Base-by-base conservation (phyloP, 1,284 basidiomycete species). In the Cerrena zonata region DNA sequence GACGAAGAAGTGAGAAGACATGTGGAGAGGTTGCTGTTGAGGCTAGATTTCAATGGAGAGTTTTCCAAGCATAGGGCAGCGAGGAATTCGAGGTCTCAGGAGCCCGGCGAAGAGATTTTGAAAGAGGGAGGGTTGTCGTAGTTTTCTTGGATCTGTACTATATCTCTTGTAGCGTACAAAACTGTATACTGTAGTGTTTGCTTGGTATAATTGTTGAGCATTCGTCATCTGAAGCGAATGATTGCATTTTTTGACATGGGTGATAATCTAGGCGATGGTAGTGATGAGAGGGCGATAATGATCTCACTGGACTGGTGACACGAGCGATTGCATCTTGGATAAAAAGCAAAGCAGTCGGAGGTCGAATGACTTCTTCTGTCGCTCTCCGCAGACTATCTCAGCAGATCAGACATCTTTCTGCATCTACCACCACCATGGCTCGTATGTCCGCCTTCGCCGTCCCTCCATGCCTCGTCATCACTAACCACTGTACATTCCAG, bases 41-140 rank as follows among this genome's bases (percentile, higher is more conserved):
- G 91, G 30, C 68, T 95, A 22, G 92, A 95, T 67, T 91, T 92
- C 65, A 93, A 91, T 59, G 87, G 86, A 3, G 81, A 78, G 44
- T 80, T 91, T 61, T 90, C 86, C 15, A 78, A 73, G 42, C 77
- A 77, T 54, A 64, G 61, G 7, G 61, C 68, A 37, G 61, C 61
- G 40, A 60, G 62, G 45, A 54, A 47, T 27, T 51, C 53, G 55
- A 59, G 48, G 57, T 55, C 44, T 55, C 56, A 47, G 52, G 60
- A 56, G 48, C 58, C 56, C 47, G 70, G 55, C 22, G 64, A 62
- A 53, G 73, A 78, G 55, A 80, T 83, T 49, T 67, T 84, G 49
- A 73, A 69, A 58, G 72, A 63, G 50, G 65, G 62, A 7, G 67
- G 66, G 19, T 53, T 68, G 38, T 56, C 58, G 36, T 65, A 34